Conservation (phyloP, 352 stramenopile species). For the Pythium phragmitis region DNA sequence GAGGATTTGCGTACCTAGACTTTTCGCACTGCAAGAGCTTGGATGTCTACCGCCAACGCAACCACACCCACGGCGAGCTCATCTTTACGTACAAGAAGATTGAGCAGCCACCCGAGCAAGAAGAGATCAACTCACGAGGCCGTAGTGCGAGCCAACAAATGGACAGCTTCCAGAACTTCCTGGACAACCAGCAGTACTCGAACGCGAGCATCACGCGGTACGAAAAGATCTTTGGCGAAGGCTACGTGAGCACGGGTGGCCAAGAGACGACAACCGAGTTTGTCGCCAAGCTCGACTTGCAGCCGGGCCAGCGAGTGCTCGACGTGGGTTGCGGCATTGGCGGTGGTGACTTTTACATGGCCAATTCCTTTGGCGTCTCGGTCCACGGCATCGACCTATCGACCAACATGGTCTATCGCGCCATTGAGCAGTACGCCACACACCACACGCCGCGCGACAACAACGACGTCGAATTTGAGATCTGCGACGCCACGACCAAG, state of each 20-base stretch:
- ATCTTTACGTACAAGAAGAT: slow-evolving; percentile 38
- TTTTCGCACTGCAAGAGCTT: slow-evolving; percentile 32
- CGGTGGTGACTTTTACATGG: slow-evolving; percentile 71
- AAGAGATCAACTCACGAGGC: slow-evolving; percentile 29
- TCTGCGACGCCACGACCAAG: slow-evolving; percentile 36
- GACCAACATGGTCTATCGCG: slow-evolving; percentile 42
- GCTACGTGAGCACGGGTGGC: slow-evolving; percentile 41
- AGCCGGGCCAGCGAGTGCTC: slow-evolving; percentile 39
- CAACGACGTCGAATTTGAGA: slow-evolving; percentile 40
- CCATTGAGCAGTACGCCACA: slow-evolving; percentile 27
- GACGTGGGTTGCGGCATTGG: slow-evolving; percentile 82
- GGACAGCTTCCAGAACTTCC: slow-evolving; percentile 44
- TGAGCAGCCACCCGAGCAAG: slow-evolving; percentile 29
- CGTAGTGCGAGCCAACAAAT: slow-evolving; percentile 31
- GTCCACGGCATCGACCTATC: slow-evolving; percentile 40
- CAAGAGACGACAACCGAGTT: slow-evolving; percentile 43
- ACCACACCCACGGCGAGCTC: slow-evolving; percentile 41
- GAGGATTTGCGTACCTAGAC: slow-evolving; percentile 27
- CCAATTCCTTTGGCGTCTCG: slow-evolving; percentile 73
- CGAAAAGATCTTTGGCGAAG: slow-evolving; percentile 45
- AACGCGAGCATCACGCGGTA: slow-evolving; percentile 37
- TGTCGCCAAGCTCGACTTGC: slow-evolving; percentile 34
- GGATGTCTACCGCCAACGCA: slow-evolving; percentile 35
- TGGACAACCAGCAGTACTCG: slow-evolving; percentile 45
- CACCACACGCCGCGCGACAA: slow-evolving; percentile 14